Base-by-base conservation (phyloP, 495 filamentous ascomycete species). In the Hapsidospora chrysogenum region DNA sequence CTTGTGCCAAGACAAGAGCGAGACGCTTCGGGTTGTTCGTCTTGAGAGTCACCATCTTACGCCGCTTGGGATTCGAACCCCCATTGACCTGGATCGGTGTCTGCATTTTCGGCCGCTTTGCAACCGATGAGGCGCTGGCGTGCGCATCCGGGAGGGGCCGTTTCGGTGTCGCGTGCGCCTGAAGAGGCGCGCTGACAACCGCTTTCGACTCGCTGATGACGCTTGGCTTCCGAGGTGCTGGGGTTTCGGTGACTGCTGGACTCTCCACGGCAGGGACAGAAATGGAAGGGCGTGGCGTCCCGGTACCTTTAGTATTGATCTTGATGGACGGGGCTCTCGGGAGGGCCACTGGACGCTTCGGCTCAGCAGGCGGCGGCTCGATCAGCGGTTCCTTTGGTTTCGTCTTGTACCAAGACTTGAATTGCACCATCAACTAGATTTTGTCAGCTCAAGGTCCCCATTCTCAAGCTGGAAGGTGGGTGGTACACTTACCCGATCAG, bases 401-500 rank as follows among this genome's bases (percentile, higher is more conserved):
- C 9, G 32, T 40, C 15, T 26, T 34, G 17, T 51, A 46, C 18
- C 40, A 27, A 38, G 44, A 49, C 39, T 40, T 55, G 39, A 58
- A 57, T 19, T 37, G 38, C 17, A 60, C 15, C 7, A 52, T 36
- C 23, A 44, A 45, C 55, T 60, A 29, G 2, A 29, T 6, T 18
- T 13, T 8, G 15, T 33, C 20, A 29, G 29, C 23, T n/a, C n/a
- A 37, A 19, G 7, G 7, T 14, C 30, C 14, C 9, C 1, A 27
- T 18, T 3, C 9, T n/a, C n/a, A n/a, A n/a, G n/a, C n/a, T n/a
- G n/a, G n/a, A n/a, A n/a, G n/a, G 14, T 6, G 27, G 15, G 11
- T 3, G 3, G n/a, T 4, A 14, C 70, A 76, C 50, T 68, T 68
- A 42, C 78, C 77, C 16, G 70, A 36, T 21, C 37, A 7, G 20